Conservation (phyloP, 2,329 filamentous ascomycete genomes). For the Colletotrichum orbiculare region DNA sequence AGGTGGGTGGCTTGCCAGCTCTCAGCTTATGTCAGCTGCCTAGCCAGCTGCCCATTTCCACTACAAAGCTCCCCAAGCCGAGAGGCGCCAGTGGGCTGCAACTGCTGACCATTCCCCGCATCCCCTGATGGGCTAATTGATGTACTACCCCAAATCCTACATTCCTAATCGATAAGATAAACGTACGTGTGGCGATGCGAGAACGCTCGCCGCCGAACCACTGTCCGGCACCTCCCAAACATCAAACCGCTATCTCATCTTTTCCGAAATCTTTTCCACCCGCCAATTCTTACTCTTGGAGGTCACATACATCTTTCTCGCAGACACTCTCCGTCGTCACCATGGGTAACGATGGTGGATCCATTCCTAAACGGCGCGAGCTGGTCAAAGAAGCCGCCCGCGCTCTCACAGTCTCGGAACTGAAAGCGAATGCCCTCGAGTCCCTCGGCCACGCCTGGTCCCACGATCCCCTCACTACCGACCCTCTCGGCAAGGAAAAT, state of each 20-base stretch:
- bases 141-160: background rate
- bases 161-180: conserved; percentile 8
- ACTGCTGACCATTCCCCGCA: background rate
- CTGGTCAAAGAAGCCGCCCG: conserved; percentile 94
- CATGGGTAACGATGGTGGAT: conserved; percentile 99
- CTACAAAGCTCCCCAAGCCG: background rate
- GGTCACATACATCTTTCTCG: background rate
- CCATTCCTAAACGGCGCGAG: conserved; percentile 94
- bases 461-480: conserved; percentile 86
- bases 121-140: no score
- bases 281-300: background rate
- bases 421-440: conserved; percentile 90
- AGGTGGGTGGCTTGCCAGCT: no score
- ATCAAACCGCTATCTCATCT: background rate
- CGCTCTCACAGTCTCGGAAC: conserved; percentile 81
- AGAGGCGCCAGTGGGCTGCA: background rate
- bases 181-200: background rate
- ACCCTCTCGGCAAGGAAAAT: conserved; percentile 73
- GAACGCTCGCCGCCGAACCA: no score
- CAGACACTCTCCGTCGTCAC: background rate
- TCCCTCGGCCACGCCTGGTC: conserved; percentile 88
- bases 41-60: no score
- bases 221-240: no score
- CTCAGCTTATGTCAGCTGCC: no score
- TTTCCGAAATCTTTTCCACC: background rate